Evolutionary conservation across 1,284 basidiomycete species (phyloP).

Genomic region (Apiotrichum sp.): DNA sequence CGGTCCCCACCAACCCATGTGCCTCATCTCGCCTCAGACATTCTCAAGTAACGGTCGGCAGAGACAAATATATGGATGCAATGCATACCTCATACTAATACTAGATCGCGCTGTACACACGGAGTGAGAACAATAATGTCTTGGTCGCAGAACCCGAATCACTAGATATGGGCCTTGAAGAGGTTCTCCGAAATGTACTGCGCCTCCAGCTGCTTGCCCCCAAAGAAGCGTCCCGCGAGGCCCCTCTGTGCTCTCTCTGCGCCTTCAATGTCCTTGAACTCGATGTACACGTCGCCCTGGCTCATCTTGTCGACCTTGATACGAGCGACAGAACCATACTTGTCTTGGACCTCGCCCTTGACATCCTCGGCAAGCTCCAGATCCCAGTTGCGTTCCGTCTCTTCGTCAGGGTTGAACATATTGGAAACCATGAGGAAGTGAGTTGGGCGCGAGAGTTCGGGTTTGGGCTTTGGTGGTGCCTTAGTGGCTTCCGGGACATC

Average conservation of each 20-base stretch:
- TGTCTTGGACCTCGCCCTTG: conserved; percentile 82
- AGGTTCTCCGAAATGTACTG: conserved; percentile 82
- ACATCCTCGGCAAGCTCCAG: conserved; percentile 93
- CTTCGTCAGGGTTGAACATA: conserved; percentile 97
- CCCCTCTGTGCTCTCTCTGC: conserved; percentile 80
- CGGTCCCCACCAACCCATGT: too few relatives aligned
- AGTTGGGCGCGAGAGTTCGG: conserved; percentile 60
- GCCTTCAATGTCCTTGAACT: conserved; percentile 71
- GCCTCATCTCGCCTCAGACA: too few relatives aligned
- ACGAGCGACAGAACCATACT: conserved; percentile 79
- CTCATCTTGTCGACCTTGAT: conserved; percentile 88
- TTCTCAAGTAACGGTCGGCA: too few relatives aligned
- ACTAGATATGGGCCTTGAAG: conserved; percentile 67
- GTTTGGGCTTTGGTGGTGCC: conserved; percentile 52
- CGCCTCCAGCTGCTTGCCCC: conserved; percentile 78
- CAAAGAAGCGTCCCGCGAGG: conserved; percentile 92
- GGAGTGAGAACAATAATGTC: too few relatives aligned
- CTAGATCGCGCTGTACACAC: too few relatives aligned
- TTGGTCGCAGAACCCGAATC: too few relatives aligned
- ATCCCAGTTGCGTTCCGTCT: conserved; percentile 95
- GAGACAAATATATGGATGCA: too few relatives aligned
- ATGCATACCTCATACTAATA: too few relatives aligned
- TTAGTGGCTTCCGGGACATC: conserved; percentile 18
- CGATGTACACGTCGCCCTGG: conserved; percentile 95
- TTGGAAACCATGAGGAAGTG: conserved; percentile 81